These are phyloP conservation scores for Ceratobasidium sp. DNA, from an alignment of 1,284 basidiomycete genomes.

Conservation along the genomic window DNA sequence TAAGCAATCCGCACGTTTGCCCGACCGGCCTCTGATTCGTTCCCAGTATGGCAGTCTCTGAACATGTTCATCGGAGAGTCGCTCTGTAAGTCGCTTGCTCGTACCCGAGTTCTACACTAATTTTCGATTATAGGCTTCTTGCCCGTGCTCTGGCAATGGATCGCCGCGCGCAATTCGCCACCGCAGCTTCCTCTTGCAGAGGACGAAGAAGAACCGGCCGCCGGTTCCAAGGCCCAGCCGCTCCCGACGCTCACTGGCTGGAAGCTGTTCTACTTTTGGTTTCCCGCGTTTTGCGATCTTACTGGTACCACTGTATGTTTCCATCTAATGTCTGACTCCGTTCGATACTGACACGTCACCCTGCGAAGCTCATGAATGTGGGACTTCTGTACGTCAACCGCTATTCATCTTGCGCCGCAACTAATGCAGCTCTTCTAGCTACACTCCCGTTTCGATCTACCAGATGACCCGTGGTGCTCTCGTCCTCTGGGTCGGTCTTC, in stretches of 20 bases:
- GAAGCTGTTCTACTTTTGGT: conserved; percentile 80
- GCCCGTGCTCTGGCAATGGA: conserved; percentile 76
- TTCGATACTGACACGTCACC: conserved; percentile 22
- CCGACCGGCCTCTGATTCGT: conserved; percentile 24
- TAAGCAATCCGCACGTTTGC: conserved; percentile 29
- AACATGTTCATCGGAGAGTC: conserved; percentile 96
- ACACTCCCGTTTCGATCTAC: conserved; percentile 97
- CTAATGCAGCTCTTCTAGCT: conserved; percentile 50
- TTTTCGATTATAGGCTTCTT: conserved; percentile 69
- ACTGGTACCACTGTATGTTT: conserved; percentile 80
- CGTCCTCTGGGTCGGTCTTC: conserved; percentile 94
- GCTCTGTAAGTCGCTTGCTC: conserved; percentile 71
- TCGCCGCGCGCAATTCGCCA: conserved; percentile 55
- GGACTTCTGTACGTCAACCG: conserved; percentile 71
- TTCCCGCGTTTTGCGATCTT: conserved; percentile 88
- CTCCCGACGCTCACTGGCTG: conserved; percentile 64
- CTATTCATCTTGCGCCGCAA: neutral
- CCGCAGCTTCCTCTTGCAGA: conserved; percentile 61
- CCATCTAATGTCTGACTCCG: conserved; percentile 41
- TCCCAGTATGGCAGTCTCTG: conserved; percentile 85
- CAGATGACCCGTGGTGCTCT: conserved; percentile 88
- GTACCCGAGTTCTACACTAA: conserved; percentile 34
- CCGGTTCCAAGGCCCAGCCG: conserved; percentile 54
- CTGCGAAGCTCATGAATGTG: conserved; percentile 86
- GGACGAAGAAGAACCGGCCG: conserved; percentile 59